Evolutionary conservation across 768 basidiomycete genomes (phyloP).

Genomic region (Tephrocybe sp.): DNA sequence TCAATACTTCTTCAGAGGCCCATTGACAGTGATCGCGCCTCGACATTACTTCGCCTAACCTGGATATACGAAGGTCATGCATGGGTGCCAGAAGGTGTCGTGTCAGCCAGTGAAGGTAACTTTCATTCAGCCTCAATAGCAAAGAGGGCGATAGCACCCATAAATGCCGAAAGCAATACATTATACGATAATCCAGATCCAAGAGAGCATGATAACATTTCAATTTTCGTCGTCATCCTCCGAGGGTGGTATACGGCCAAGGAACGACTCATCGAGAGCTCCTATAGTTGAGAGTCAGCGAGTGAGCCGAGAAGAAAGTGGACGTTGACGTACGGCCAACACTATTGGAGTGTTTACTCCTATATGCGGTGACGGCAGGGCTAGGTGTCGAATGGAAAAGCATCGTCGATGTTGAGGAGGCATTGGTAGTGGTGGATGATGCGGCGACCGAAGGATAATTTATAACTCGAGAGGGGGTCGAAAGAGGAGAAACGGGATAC

Average conservation of each 20-base stretch:
- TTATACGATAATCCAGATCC: too few species aligned
- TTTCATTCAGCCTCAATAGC: too few species aligned
- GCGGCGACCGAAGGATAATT: constrained; percentile 33
- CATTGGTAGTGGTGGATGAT: constrained; percentile 31
- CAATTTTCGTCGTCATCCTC: constrained; percentile 7
- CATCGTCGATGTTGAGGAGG: constrained; percentile 33
- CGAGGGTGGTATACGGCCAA: constrained; percentile 20
- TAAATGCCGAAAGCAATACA: too few species aligned
- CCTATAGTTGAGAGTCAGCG: constrained; percentile 21
- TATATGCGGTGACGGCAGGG: constrained; percentile 42
- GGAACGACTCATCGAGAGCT: constrained; percentile 42
- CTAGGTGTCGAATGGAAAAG: constrained; percentile 37
- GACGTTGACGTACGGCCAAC: constrained; percentile 35
- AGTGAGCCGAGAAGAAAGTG: not conserved
- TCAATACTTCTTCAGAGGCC: too few species aligned
- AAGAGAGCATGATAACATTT: too few species aligned
- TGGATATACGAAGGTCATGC: too few species aligned
- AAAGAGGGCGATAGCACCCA: too few species aligned
- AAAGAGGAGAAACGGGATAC: constrained; percentile 40
- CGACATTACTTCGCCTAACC: too few species aligned
- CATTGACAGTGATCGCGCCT: too few species aligned
- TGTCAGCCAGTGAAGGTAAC: too few species aligned
- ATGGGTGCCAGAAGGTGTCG: too few species aligned
- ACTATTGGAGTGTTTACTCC: constrained; percentile 36
- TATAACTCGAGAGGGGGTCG: constrained; percentile 38